Evolutionary conservation across 805 yeast genomes (phyloP).

Genomic region (Saccharomyces eubayanus): DNA sequence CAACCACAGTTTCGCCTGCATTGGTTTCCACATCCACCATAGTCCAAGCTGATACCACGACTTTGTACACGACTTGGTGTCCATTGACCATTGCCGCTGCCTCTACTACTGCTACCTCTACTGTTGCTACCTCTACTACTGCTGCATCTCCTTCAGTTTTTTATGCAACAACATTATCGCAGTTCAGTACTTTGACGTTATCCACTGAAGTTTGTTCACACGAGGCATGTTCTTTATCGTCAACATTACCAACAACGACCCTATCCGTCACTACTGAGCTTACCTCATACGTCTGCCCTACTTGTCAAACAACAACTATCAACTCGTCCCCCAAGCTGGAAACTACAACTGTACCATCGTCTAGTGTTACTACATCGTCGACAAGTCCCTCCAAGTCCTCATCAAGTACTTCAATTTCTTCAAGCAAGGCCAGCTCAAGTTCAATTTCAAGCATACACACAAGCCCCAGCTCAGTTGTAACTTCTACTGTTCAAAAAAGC

Average conservation of each 20-base stretch:
- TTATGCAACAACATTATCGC: not conserved
- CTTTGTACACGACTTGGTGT: constrained; percentile 28
- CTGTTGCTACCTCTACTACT: constrained; percentile 4
- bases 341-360: not conserved
- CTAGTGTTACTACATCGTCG: not conserved
- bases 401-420: not conserved
- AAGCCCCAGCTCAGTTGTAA: not conserved
- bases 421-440: not conserved
- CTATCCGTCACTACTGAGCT: not conserved
- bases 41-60: constrained; percentile 16
- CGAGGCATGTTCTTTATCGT: constrained; percentile 4
- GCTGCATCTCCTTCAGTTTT: constrained; percentile 10
- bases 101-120: constrained; percentile 15
- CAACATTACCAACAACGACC: not conserved
- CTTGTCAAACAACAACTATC: constrained; percentile 2
- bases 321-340: not conserved
- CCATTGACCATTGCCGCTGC: constrained; percentile 19
- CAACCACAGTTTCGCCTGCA: constrained; percentile 21
- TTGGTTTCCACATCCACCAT: constrained; percentile 27
- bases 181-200: constrained; percentile 7
- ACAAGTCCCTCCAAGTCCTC: not conserved
- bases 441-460: not conserved
- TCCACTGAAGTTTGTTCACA: constrained; percentile 14
- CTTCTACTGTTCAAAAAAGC: not conserved
- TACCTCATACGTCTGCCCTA: constrained; percentile 2